Evolutionary conservation across 345 rosid genomes (phyloP).

Genomic region (Eucalyptus shirleyi): DNA sequence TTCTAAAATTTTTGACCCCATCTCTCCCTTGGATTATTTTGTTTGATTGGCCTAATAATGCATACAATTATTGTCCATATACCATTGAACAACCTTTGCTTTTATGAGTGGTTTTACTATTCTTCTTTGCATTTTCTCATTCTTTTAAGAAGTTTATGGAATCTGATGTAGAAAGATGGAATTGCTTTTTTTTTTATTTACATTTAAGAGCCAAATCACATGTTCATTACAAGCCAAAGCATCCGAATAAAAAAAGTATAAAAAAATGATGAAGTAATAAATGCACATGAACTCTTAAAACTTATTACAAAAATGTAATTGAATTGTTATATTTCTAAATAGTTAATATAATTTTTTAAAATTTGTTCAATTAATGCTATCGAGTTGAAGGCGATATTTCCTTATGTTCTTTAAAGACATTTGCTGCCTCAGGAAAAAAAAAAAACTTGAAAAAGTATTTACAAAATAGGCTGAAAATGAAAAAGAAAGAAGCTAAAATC

Average conservation of each 20-base stretch:
- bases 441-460: not conserved
- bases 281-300: not conserved
- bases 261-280: not conserved
- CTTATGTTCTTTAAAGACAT: not conserved
- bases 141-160: not conserved
- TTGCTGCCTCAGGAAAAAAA: too few species aligned
- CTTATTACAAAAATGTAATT: not conserved
- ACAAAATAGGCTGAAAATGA: not conserved
- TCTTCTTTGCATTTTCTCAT: not conserved
- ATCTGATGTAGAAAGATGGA: not conserved
- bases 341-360: not conserved
- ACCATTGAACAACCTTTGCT: not conserved
- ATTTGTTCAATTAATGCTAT: not conserved
- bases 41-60: not conserved
- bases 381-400: not conserved
- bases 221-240: not conserved
- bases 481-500: not conserved
- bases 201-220: not conserved
- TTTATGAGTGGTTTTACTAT: not conserved
- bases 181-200: rapidly evolving
- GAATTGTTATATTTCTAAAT: too few species aligned
- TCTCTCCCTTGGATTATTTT: not conserved
- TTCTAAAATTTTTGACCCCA: not conserved
- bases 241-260: not conserved
- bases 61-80: not conserved